A percentile compares a stretch with the other conserved stretches of the same genome.
phyloP scores from a whole-genome alignment of 2,329 filamentous ascomycete species.

The Verticillium nonalfalfae region DNA sequence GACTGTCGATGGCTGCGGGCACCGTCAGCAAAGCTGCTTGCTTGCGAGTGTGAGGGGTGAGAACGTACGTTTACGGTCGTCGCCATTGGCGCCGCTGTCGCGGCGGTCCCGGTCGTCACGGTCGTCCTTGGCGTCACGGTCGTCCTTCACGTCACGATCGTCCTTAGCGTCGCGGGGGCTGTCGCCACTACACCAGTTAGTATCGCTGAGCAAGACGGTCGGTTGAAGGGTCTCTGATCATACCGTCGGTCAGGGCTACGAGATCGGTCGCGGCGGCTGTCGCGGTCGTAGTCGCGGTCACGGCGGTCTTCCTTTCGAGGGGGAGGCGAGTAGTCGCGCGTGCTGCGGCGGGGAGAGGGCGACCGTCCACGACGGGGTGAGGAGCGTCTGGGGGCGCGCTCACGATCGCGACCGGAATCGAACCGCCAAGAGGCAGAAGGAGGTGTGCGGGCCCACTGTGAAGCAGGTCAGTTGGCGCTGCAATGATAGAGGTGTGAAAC shows the following conservation, averaged over 20 bases:
- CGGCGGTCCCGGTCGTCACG: slow-evolving; percentile 77
- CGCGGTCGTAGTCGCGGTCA: slow-evolving; percentile 72
- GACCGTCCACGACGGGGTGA: slow-evolving; percentile 66
- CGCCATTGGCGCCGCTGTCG: slow-evolving; percentile 74
- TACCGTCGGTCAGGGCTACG: slow-evolving; percentile 62
- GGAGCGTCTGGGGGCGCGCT: slow-evolving; percentile 55
- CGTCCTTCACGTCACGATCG: slow-evolving; percentile 66
- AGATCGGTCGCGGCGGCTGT: slow-evolving; percentile 69
- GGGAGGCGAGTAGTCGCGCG: slow-evolving; percentile 70
- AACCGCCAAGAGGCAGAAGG: slow-evolving; percentile 98
- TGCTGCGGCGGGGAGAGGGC: slow-evolving; percentile 70
- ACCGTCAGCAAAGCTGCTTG: slow-evolving; percentile 3
- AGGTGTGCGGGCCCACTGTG: slow-evolving; percentile 93
- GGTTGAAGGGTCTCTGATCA: slow-evolving; percentile 4
- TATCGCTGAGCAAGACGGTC: background rate
- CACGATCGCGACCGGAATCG: slow-evolving; percentile 79
- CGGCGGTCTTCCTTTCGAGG: slow-evolving; percentile 76
- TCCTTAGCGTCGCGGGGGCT: slow-evolving; percentile 53
- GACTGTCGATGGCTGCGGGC: slow-evolving; percentile 58
- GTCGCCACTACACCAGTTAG: slow-evolving; percentile 8
- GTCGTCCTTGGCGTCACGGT: slow-evolving; percentile 76
- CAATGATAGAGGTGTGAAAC: background rate
- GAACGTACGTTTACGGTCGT: slow-evolving; percentile 79
- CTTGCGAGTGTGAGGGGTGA: background rate
- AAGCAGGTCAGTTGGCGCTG: too few relatives aligned